These are phyloP conservation scores for Coccomyxa subellipsoidea DNA, from an alignment of 163 green algal species.

Conservation along the genomic window DNA sequence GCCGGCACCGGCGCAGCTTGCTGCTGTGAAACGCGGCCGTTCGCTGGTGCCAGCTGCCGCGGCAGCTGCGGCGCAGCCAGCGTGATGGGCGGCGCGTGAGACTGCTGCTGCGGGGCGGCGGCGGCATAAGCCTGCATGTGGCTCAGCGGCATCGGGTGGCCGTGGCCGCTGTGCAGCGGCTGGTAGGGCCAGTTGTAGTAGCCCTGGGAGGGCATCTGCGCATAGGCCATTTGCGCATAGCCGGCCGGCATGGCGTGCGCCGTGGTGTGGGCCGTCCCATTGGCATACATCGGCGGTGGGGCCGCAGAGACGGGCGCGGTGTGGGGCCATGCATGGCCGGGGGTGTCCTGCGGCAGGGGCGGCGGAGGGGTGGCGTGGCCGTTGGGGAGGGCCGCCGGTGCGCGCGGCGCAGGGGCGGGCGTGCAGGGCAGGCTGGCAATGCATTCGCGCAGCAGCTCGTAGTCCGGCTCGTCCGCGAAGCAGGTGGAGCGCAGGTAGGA, in stretches of 20 bases:
- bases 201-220: neutral
- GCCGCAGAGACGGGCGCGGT: too few relatives aligned
- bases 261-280: neutral
- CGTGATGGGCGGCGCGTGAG: neutral
- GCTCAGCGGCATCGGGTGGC: neutral
- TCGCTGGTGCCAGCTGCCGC: neutral
- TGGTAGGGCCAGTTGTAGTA: neutral
- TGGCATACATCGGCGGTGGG: neutral
- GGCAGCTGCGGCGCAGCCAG: too few relatives aligned
- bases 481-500: slow-evolving; percentile 16
- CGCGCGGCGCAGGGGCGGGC: neutral
- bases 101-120: neutral
- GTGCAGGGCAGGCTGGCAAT: neutral
- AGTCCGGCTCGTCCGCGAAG: slow-evolving; percentile 49
- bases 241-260: neutral
- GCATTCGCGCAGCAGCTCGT: slow-evolving; percentile 30
- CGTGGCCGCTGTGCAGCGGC: too few relatives aligned
- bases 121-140: neutral
- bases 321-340: neutral
- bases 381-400: neutral
- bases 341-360: neutral
- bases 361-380: neutral
- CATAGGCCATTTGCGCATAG: neutral
- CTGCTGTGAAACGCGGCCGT: neutral
- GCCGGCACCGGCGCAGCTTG: neutral